Percentiles rank a stretch among this genome's conserved stretches.
Conservation (phyloP, 148 eudicot species). For the Rhododendron mucronatum region DNA sequence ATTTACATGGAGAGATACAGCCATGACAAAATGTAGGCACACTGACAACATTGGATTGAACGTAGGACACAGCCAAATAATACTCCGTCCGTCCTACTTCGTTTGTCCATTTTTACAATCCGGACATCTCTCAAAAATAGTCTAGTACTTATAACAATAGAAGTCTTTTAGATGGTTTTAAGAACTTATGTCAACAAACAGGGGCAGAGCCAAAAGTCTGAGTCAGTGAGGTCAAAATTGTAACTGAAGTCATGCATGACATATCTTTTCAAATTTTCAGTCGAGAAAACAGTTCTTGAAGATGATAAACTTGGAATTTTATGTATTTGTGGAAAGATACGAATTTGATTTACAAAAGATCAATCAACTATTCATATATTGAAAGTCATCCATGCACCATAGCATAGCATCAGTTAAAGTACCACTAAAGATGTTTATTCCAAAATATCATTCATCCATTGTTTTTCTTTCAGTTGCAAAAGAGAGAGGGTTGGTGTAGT, state of each 20-base stretch:
- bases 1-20: background rate
- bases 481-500: background rate
- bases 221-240: background rate
- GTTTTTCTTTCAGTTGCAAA: background rate
- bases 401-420: background rate
- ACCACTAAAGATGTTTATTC: background rate
- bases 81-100: background rate
- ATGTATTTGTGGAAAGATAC: background rate
- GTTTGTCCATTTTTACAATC: background rate
- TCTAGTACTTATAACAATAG: background rate
- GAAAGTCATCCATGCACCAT: background rate
- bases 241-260: background rate
- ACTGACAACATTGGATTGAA: background rate
- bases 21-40: background rate
- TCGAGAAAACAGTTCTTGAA: background rate
- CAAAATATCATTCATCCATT: background rate
- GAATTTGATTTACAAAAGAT: background rate
- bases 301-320: background rate
- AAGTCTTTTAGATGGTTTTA: background rate
- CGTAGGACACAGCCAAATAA: background rate
- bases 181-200: background rate
- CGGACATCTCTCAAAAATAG: background rate
- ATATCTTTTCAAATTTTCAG: background rate
- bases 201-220: background rate
- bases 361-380: background rate